Percentiles rank a stretch among this genome's conserved stretches.
phyloP scores from a whole-genome alignment of 2,329 filamentous ascomycete species.

The Penicillium paneum region DNA sequence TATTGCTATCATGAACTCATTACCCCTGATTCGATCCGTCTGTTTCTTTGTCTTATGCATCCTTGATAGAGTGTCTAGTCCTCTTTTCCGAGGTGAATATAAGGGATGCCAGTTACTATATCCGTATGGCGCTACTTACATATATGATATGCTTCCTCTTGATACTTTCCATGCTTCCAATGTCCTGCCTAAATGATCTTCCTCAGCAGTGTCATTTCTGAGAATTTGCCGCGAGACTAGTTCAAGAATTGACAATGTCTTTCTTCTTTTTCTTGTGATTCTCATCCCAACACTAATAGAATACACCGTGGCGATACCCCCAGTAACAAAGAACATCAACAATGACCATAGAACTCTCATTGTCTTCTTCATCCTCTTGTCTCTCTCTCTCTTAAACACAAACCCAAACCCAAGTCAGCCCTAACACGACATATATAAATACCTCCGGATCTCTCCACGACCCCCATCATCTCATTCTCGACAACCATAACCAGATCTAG shows the following conservation, averaged over 20 bases:
- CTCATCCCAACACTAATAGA: background rate
- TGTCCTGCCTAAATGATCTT: too few relatives aligned
- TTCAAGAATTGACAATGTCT: background rate
- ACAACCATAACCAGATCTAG: background rate
- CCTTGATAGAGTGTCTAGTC: constrained; percentile 7
- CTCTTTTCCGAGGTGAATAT: constrained; percentile 10
- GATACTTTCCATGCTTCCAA: too few relatives aligned
- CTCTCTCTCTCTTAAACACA: background rate
- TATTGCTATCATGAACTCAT: constrained; percentile 8
- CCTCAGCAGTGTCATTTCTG: too few relatives aligned
- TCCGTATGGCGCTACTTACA: background rate
- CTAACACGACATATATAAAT: background rate
- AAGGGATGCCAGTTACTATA: constrained; percentile 1
- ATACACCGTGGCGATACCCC: background rate
- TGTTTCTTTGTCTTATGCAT: constrained; percentile 7
- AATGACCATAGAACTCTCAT: background rate
- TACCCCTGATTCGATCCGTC: constrained; percentile 8
- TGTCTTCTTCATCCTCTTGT: background rate
- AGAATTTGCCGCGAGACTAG: background rate
- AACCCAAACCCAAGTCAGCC: background rate
- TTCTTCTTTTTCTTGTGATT: background rate
- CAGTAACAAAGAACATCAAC: background rate
- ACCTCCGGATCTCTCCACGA: background rate
- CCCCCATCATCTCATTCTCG: background rate
- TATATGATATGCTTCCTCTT: background rate